phyloP scores from a whole-genome alignment of 2,329 filamentous ascomycete genomes.

The Phoma sp. region DNA sequence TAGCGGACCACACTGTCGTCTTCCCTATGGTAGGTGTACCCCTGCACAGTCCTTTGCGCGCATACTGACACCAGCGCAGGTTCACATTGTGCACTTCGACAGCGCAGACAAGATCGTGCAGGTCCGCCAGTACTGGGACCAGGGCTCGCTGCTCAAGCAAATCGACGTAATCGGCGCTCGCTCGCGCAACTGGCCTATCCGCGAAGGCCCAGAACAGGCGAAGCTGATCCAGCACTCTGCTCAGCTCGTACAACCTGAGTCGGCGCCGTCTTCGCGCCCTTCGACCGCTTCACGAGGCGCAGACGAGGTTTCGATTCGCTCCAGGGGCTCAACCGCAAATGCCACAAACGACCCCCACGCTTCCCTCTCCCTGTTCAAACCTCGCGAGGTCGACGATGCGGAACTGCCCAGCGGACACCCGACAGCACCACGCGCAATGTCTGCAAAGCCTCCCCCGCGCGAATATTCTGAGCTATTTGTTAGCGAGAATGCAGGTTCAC shows the following conservation, averaged over 20 bases:
- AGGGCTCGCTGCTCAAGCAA: conserved; percentile 89
- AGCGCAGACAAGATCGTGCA: conserved; percentile 77
- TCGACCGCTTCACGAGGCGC: conserved; percentile 42
- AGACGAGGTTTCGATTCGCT: conserved; percentile 47
- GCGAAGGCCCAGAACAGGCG: conserved; percentile 83
- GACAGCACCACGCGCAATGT: conserved; percentile 65
- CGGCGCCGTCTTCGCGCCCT: conserved; percentile 40
- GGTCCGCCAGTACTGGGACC: conserved; percentile 93
- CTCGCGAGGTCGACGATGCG: conserved; percentile 68
- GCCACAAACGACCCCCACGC: conserved; percentile 62
- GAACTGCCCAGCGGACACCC: conserved; percentile 55
- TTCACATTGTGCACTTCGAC: conserved; percentile 87
- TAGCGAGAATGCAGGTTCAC: conserved; percentile 53
- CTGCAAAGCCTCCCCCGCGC: conserved; percentile 73
- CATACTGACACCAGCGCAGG: conserved; percentile 30
- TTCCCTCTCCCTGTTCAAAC: conserved; percentile 75
- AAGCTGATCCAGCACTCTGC: conserved; percentile 71
- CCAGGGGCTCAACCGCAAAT: conserved; percentile 47
- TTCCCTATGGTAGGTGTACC: conserved; percentile 75
- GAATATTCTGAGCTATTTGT: conserved; percentile 74
- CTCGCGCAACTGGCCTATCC: conserved; percentile 93
- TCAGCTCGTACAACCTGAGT: conserved; percentile 39
- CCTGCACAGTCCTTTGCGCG: not conserved
- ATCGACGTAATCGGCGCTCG: conserved; percentile 91
- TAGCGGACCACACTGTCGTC: conserved; percentile 79